These are phyloP conservation scores for Paratinospora sagittata DNA, from an alignment of 164 flowering plant species.

Conservation along the genomic window DNA sequence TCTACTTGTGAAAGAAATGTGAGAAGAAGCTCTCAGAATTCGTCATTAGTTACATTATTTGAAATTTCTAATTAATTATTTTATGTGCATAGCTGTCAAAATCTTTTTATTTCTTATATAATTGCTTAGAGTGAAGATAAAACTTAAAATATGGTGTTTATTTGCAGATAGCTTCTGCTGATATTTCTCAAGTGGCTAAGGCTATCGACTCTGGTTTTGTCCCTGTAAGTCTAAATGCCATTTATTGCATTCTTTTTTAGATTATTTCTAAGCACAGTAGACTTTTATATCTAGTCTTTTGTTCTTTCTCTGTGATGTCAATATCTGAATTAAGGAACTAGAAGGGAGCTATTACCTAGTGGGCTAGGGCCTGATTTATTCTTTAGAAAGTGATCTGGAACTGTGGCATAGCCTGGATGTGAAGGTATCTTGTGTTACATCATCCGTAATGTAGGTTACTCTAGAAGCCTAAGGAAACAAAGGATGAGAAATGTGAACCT, in stretches of 20 bases:
- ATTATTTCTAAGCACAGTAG: neutral
- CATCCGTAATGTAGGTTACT: neutral
- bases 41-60: constrained; percentile 3
- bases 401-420: neutral
- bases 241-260: neutral
- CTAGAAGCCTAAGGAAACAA: neutral
- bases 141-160: constrained; percentile 7
- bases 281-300: neutral
- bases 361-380: neutral
- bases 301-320: neutral
- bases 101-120: constrained; percentile 1
- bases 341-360: neutral
- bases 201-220: constrained; percentile 72
- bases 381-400: neutral
- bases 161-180: constrained; percentile 61
- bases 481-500: neutral
- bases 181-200: constrained; percentile 45
- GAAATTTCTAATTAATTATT: too few species aligned
- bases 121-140: neutral
- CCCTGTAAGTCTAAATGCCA: constrained; percentile 58
- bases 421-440: neutral
- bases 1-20: constrained; percentile 77
- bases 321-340: neutral
- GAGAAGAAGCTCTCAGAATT: constrained; percentile 22
- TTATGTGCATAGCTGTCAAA: neutral